phyloP scores from a whole-genome alignment of 257 asterid species.

The Jaltomata sinuosa region DNA sequence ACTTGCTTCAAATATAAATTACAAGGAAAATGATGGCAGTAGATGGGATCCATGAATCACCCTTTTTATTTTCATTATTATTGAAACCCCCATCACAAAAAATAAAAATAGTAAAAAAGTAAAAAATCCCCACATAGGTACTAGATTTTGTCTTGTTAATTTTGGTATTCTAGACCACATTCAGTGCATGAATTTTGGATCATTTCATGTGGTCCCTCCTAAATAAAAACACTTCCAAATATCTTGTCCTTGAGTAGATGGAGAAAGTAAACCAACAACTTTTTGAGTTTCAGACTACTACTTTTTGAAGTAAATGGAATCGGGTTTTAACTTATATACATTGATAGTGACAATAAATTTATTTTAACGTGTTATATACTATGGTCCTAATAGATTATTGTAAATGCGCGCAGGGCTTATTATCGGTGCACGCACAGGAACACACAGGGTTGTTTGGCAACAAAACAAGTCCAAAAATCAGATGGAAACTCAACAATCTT shows the following conservation, averaged over 20 bases:
- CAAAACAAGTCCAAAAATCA: slow-evolving; percentile 65
- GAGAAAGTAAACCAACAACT: background rate
- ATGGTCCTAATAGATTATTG: no score
- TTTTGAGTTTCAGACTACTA: background rate
- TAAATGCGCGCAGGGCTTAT: slow-evolving; percentile 55
- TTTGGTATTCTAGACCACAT: background rate
- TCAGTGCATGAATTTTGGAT: background rate
- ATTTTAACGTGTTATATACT: background rate
- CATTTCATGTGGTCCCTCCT: background rate
- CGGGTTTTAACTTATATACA: background rate
- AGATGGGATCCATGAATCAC: background rate
- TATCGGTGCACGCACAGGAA: slow-evolving; percentile 75
- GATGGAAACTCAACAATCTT: slow-evolving; percentile 39
- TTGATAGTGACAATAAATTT: no score
- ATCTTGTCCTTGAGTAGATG: background rate
- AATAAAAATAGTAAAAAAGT: background rate
- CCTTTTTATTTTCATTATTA: background rate
- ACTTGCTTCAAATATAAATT: background rate
- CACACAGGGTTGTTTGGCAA: slow-evolving; percentile 74
- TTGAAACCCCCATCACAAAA: background rate
- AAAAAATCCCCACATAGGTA: background rate
- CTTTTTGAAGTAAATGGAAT: background rate
- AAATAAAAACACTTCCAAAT: background rate
- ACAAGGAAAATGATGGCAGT: background rate
- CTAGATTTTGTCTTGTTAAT: background rate